Base-by-base conservation (phyloP, 352 stramenopile genomes). In the Globisporangium abappressorium region DNA sequence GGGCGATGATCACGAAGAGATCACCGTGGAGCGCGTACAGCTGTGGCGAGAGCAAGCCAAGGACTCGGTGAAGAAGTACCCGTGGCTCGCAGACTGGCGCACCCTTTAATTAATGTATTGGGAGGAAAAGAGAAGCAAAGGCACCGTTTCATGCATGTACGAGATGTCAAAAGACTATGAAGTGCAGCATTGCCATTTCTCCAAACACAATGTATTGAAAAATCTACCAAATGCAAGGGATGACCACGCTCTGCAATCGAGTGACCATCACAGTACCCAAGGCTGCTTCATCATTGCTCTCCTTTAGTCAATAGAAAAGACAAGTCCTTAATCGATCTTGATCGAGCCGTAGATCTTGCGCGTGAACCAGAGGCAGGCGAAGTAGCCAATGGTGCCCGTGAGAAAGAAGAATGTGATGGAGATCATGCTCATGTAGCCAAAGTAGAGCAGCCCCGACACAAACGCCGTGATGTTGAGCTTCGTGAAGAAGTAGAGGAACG, bases 361-460 rank as follows among this genome's bases (percentile, higher is more conserved):
- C 66, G 97, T 98, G 81, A 99, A 99, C 94, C 93, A 99, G 68
- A 99, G 84, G 72, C 97, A 99, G 30, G 95, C 96, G 71, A 99
- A 98, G 79, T 98, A 98, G 57, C 98, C 98, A 57, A 98, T 94
- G 47, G 90, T 97, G 60, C 96, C 97, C 70, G 90, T 99, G 33
- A 99, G 86, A 75, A 99, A 97, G 77, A 99, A 98, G 73, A 99
- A 97, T 28, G 87, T 97, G 64, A 99, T 68, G 65, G 92, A 99
- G 61, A 98, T 97, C 79, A 99, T 96, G 69, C 83, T 87, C 98
- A 99, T 99, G 89, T 99, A 99, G 60, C 97, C 97, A 90, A 99
- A 99, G 88, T 99, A 99, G 54, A 99, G 81, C 66, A 99, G 76
- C 30, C 85, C 88, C 55, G 90, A 97, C 38, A 97, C 91, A 34